phyloP scores from a whole-genome alignment of 176 grass and related monocot species.

The Eremochloa ophiuroides region DNA sequence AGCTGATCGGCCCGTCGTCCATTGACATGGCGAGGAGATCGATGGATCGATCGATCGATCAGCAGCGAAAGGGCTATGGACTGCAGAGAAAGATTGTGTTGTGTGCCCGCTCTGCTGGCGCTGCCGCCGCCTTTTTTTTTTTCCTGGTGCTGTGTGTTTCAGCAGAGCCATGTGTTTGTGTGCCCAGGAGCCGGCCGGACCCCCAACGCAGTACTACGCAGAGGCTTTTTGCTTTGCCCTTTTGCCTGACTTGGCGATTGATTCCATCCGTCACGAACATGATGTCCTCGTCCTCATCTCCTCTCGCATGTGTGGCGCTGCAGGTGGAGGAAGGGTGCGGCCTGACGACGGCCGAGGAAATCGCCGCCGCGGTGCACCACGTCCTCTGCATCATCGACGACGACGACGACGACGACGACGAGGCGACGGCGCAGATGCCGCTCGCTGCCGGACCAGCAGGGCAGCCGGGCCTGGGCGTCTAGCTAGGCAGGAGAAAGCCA shows the following conservation, averaged over 20 bases:
- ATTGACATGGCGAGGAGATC: too few species aligned
- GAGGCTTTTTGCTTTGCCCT: not conserved
- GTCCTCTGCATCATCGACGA: conserved; percentile 63
- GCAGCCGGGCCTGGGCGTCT: not conserved
- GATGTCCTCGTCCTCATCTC: not conserved
- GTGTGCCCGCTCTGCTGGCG: too few species aligned
- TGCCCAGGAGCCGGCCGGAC: not conserved
- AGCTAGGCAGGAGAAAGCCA: not conserved
- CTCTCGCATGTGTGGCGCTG: not conserved
- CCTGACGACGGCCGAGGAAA: conserved; percentile 65
- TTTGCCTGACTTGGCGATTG: not conserved
- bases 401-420: conserved; percentile 55
- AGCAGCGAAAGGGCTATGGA: conserved; percentile 13
- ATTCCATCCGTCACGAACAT: not conserved
- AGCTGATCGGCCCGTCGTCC: not conserved
- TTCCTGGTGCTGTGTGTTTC: not conserved
- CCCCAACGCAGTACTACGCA: not conserved
- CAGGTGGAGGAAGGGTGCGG: conserved; percentile 88
- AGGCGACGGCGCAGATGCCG: conserved; percentile 29
- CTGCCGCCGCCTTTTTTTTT: conserved; percentile 12
- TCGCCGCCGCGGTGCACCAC: conserved; percentile 77
- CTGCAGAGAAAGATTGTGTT: not conserved
- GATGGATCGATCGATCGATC: not conserved
- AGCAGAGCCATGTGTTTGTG: not conserved
- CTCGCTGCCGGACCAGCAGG: not conserved